Percentiles rank a stretch among this genome's conserved stretches.
These are phyloP conservation scores for Grosmannia huntii DNA, from an alignment of 2,329 filamentous ascomycete genomes.

Conservation along the genomic window DNA sequence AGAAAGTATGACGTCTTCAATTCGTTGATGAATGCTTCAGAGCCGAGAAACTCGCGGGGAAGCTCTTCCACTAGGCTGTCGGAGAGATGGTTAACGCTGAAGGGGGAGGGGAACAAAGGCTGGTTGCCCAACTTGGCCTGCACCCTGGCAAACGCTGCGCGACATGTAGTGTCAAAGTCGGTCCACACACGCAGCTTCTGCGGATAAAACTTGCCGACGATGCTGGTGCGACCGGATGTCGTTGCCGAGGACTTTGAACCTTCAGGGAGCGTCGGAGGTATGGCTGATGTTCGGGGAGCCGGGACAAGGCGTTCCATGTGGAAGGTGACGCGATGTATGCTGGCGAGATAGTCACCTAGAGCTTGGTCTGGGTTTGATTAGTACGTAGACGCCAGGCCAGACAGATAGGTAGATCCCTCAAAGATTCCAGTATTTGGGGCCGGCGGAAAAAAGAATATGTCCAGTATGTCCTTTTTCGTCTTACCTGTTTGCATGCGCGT, in stretches of 20 bases:
- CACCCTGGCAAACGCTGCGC: neutral
- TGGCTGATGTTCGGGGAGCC: neutral
- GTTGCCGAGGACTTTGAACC: conserved; percentile 1
- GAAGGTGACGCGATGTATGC: conserved; percentile 1
- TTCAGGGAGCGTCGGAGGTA: conserved; percentile 2
- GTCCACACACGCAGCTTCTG: conserved; percentile 1
- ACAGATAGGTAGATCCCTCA: neutral
- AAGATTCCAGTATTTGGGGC: neutral
- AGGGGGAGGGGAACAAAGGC: conserved; percentile 1
- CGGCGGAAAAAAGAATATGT: neutral
- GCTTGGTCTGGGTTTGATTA: neutral
- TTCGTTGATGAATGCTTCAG: conserved; percentile 4
- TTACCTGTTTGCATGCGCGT: neutral
- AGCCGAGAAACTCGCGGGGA: neutral
- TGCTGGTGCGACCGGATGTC: conserved; percentile 6
- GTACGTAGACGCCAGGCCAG: neutral
- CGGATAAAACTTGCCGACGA: conserved; percentile 6
- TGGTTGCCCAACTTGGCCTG: neutral
- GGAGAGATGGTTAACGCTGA: neutral
- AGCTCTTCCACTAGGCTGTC: neutral
- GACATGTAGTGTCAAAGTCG: neutral
- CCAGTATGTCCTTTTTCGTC: neutral
- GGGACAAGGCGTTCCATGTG: neutral
- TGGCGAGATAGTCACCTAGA: neutral
- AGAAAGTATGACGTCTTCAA: conserved; percentile 2